These are phyloP conservation scores for Agarophyton chilense DNA, from an alignment of 23 red algal species.

Conservation along the genomic window DNA sequence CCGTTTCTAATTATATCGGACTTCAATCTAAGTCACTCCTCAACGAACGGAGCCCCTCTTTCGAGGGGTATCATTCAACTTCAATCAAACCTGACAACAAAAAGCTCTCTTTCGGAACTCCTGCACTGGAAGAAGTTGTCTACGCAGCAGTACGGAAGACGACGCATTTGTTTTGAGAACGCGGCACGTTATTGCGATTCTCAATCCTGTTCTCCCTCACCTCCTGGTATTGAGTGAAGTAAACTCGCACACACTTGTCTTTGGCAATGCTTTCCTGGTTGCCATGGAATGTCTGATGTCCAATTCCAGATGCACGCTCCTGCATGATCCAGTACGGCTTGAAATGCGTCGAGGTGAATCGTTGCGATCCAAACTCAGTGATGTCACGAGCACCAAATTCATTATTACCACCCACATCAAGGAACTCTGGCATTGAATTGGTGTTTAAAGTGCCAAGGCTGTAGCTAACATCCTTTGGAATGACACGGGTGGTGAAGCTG, in stretches of 20 bases:
- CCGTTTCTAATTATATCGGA: too few relatives aligned
- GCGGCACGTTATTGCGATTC: background rate
- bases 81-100: too few relatives aligned
- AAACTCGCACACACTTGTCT: conserved; percentile 1
- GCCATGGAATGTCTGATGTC: conserved; percentile 22
- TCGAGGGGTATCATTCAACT: too few relatives aligned
- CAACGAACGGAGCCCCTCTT: too few relatives aligned
- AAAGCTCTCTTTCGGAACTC: too few relatives aligned
- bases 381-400: background rate
- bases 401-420: too few relatives aligned
- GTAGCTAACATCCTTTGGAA: background rate
- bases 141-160: conserved; percentile 42
- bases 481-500: background rate
- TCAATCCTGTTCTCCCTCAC: background rate
- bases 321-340: background rate
- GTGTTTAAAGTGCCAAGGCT: background rate
- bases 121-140: too few relatives aligned
- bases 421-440: conserved; percentile 13
- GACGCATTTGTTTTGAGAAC: conserved; percentile 26
- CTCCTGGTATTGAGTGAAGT: conserved; percentile 7
- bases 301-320: conserved; percentile 7
- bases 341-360: conserved; percentile 8
- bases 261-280: background rate
- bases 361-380: background rate
- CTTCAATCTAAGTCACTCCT: too few relatives aligned